Conservation (phyloP, 2,329 filamentous ascomycete genomes). For the Harringtonia lauricola region DNA sequence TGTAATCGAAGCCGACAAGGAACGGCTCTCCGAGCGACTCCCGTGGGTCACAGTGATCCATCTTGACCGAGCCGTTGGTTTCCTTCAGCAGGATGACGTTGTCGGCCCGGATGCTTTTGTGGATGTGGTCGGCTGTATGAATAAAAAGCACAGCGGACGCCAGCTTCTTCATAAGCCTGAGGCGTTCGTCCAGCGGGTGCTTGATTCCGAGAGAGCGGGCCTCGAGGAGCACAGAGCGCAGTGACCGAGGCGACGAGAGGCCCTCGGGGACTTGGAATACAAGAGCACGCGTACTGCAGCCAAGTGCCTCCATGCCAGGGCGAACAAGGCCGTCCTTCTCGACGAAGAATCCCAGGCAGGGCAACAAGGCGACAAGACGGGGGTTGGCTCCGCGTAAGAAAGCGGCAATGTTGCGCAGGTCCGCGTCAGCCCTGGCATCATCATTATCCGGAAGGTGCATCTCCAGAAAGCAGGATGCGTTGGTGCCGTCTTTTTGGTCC, state of each 20-base stretch:
- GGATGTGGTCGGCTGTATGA: constrained; percentile 1
- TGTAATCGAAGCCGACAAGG: not conserved
- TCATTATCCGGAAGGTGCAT: not conserved
- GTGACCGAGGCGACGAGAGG: not conserved
- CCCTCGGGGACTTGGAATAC: not conserved
- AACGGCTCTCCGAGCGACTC: not conserved
- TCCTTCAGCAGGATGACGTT: not conserved
- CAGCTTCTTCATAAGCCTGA: constrained; percentile 1
- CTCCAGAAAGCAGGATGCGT: not conserved
- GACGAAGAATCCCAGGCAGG: not conserved
- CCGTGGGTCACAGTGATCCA: not conserved
- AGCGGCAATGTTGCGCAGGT: not conserved
- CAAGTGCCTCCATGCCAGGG: not conserved
- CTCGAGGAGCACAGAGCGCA: not conserved
- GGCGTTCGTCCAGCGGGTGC: not conserved
- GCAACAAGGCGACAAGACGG: not conserved
- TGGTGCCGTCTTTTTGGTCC: not conserved
- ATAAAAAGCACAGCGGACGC: constrained; percentile 1
- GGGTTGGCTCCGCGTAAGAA: constrained; percentile 1
- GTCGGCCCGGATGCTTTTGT: constrained; percentile 3
- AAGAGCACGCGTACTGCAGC: not conserved
- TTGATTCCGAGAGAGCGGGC: not conserved
- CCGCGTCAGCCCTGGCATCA: not conserved
- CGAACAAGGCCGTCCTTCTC: not conserved
- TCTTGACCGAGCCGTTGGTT: not conserved